Base-by-base conservation (phyloP, 1,284 basidiomycete species). In the Rhodotorula sp. region DNA sequence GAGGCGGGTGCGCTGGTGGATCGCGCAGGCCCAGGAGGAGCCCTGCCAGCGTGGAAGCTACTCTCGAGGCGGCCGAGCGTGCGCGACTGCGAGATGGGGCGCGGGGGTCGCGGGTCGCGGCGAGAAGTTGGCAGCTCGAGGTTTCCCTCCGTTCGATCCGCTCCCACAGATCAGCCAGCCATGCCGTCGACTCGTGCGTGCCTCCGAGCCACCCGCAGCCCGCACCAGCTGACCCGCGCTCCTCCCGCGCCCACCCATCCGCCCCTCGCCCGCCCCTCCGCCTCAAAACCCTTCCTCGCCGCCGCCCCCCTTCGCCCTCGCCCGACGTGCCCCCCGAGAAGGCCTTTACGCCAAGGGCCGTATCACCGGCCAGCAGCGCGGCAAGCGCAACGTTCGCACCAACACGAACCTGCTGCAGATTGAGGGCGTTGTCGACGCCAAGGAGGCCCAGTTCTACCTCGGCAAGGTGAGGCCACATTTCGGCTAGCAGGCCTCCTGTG, bases 371-470 rank as follows among this genome's bases (percentile, higher is more conserved):
- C 92, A 97, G 91, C 96, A 98, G 87, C 92, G 97, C 80, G 94
- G 92, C 80, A 98, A 98, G 88, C 90, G 93, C 83, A 97, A 97
- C 87, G 87, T 91, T 77, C 88, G 90, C 82, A 94, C 94, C 82
- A 96, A 96, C 87, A 97, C 94, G 78, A 92, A 94, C 71, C 89
- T 99, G 80, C 85, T 99, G 82, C 92, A 96, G 85, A 94, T 99
- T 82, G 96, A 99, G 86, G 96, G 96, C 83, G 95, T 98, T 70
- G 88, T 89, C 80, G 90, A 86, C 80, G 92, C 94, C 85, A 89
- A 97, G 85, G 94, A 97, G 80, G 93, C 95, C 65, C 72, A 95
- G 83, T 96, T 94, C 85, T 99, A 99, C 88, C 89, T 98, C 76
- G 97, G 96, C 83, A 99, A 99, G 91, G 94, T 97, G 79, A 79